Conservation (phyloP, 2,329 filamentous ascomycete species). For the Scedosporium dehoogii region DNA sequence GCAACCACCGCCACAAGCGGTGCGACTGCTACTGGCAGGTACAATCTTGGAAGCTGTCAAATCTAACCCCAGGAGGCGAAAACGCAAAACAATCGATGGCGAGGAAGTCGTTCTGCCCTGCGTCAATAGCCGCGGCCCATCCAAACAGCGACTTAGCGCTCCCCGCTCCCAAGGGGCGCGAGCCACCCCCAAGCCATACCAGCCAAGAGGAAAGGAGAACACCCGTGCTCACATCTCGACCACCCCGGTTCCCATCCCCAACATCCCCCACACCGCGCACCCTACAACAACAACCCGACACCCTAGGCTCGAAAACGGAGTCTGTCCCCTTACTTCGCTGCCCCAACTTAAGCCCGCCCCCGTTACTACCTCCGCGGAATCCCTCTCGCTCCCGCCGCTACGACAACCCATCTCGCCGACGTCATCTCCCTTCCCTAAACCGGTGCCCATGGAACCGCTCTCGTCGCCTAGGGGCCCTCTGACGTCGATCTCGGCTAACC, state of each 20-base stretch:
- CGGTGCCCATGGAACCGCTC: constrained; percentile 19
- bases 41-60: constrained; percentile 45
- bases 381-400: constrained; percentile 20
- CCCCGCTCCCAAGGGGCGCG: no score
- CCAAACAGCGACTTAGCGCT: constrained; percentile 4
- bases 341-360: neutral
- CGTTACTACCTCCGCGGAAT: neutral
- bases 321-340: neutral
- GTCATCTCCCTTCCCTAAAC: constrained; percentile 13
- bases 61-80: constrained; percentile 33
- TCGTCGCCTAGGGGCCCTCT: constrained; percentile 19
- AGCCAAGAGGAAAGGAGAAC: neutral
- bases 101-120: constrained; percentile 20
- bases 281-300: neutral
- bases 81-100: constrained; percentile 35
- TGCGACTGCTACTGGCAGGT: neutral
- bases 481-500: constrained; percentile 20
- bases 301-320: neutral
- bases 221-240: neutral
- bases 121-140: constrained; percentile 8
- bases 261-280: neutral
- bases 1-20: neutral
- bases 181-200: constrained; percentile 9
- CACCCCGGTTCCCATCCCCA: neutral
- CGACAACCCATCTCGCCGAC: constrained; percentile 13